Percentiles rank a stretch among this genome's conserved stretches.
phyloP scores from a whole-genome alignment of 495 filamentous ascomycete genomes.

The Oidiodendron maius region DNA sequence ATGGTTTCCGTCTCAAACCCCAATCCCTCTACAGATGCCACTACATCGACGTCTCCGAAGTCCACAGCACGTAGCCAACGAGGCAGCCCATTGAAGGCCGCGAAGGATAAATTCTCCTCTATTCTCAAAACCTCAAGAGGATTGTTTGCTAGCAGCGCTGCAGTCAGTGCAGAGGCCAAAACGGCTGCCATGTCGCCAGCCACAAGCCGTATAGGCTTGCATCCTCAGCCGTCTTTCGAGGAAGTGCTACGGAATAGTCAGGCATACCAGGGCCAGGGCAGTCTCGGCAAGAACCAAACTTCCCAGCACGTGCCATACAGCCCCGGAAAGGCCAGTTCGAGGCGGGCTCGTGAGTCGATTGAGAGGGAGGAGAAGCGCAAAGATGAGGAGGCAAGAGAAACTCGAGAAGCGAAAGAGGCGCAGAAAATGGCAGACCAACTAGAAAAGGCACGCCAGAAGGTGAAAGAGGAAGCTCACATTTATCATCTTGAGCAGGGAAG shows the following conservation, averaged over 20 bases:
- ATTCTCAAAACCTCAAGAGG: slow-evolving; percentile 81
- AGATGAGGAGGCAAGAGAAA: slow-evolving; percentile 42
- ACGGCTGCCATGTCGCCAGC: slow-evolving; percentile 43
- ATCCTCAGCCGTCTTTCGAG: slow-evolving; percentile 14
- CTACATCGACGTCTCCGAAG: slow-evolving; percentile 60
- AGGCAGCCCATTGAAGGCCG: slow-evolving; percentile 79
- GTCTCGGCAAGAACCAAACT: slow-evolving; percentile 26
- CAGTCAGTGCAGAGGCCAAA: slow-evolving; percentile 70
- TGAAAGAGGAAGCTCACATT: slow-evolving; percentile 55
- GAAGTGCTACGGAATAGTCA: slow-evolving; percentile 15
- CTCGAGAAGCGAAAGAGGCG: slow-evolving; percentile 49
- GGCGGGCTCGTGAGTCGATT: slow-evolving; percentile 66
- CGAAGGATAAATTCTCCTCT: slow-evolving; percentile 81
- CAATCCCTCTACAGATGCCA: slow-evolving; percentile 32
- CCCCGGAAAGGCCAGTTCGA: slow-evolving; percentile 40
- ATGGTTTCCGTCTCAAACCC: slow-evolving; percentile 59
- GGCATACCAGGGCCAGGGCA: slow-evolving; percentile 36
- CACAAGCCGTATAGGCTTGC: slow-evolving; percentile 4
- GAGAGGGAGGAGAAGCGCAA: slow-evolving; percentile 51
- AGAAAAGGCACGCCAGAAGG: slow-evolving; percentile 50
- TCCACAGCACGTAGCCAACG: slow-evolving; percentile 61
- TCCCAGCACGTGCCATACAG: slow-evolving; percentile 28
- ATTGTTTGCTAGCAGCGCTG: slow-evolving; percentile 74
- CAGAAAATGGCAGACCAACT: slow-evolving; percentile 41
- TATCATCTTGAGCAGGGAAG: slow-evolving; percentile 57